Percentiles rank a stretch among this genome's conserved stretches.
Evolutionary conservation across 345 rosid genomes (phyloP).

Genomic region (Melaleuca alternifolia): DNA sequence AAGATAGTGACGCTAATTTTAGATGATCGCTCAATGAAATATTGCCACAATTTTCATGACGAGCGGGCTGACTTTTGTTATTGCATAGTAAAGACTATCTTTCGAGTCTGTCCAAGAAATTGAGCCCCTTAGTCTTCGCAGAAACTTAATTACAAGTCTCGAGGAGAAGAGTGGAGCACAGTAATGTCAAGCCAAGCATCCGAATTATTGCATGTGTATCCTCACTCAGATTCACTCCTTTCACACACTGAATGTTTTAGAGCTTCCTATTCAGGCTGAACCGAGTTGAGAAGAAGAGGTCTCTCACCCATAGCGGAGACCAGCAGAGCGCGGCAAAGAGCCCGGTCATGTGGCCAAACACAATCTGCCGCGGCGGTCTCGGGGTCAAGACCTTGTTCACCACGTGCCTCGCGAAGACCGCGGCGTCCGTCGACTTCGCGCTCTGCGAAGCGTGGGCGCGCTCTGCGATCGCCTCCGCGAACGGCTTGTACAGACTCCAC

Average conservation of each 20-base stretch:
- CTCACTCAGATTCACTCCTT: neutral
- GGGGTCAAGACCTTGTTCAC: conserved; percentile 38
- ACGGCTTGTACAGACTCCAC: conserved; percentile 50
- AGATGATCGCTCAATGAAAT: neutral
- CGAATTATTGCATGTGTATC: neutral
- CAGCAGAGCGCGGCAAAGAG: conserved; percentile 41
- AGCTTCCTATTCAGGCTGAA: conserved; percentile 22
- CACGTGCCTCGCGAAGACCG: conserved; percentile 39
- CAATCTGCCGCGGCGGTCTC: conserved; percentile 41
- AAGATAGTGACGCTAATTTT: too few relatives aligned
- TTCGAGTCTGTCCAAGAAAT: neutral
- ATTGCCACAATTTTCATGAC: neutral
- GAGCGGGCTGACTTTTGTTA: neutral
- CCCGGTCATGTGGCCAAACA: conserved; percentile 50
- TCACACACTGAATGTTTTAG: neutral
- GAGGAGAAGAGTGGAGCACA: neutral
- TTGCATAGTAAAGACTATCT: neutral
- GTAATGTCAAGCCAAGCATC: neutral
- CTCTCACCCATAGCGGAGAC: conserved; percentile 60
- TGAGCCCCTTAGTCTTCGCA: neutral
- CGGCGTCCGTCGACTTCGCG: conserved; percentile 27
- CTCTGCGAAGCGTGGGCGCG: conserved; percentile 46
- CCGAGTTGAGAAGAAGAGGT: conserved; percentile 33
- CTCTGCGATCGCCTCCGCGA: conserved; percentile 39
- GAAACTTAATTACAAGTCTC: neutral